Percentiles rank a stretch among this genome's conserved stretches.
phyloP scores from a whole-genome alignment of 352 stramenopile species.

The Globisporangium orthogonon region DNA sequence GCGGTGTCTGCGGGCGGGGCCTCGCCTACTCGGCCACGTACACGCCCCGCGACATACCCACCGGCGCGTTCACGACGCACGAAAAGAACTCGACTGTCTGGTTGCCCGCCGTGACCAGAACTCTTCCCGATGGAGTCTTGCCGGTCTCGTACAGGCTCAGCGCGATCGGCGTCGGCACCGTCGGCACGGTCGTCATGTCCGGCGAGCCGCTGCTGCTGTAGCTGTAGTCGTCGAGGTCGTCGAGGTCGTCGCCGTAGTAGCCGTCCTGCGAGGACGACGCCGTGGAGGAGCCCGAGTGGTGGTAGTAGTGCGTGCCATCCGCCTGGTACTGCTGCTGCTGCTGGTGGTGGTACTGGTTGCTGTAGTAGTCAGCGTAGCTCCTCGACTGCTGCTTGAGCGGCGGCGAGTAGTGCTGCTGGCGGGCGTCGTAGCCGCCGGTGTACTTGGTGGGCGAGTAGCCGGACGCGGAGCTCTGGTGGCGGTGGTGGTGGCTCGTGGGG shows the following conservation, averaged over 20 bases:
- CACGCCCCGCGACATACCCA: conserved; percentile 43
- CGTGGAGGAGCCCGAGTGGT: conserved; percentile 67
- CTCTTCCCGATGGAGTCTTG: conserved; percentile 72
- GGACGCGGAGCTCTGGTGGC: conserved; percentile 12
- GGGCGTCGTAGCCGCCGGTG: conserved; percentile 5
- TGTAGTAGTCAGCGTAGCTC: conserved; percentile 38
- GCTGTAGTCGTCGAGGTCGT: conserved; percentile 64
- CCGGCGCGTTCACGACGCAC: conserved; percentile 64
- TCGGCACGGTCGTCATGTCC: conserved; percentile 76
- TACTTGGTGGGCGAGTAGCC: conserved; percentile 13
- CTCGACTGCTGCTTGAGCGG: conserved; percentile 7
- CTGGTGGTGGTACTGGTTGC: conserved; percentile 25
- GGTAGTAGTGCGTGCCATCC: conserved; percentile 43
- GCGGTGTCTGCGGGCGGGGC: not conserved
- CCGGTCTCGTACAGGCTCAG: conserved; percentile 71
- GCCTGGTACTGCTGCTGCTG: conserved; percentile 46
- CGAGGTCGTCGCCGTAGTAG: conserved; percentile 70
- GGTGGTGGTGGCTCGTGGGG: conserved; percentile 7
- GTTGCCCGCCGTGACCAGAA: conserved; percentile 70
- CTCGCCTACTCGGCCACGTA: conserved; percentile 52
- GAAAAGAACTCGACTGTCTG: conserved; percentile 87
- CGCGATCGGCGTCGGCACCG: conserved; percentile 56
- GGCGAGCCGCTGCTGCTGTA: conserved; percentile 24
- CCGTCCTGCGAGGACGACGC: conserved; percentile 75
- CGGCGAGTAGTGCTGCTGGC: conserved; percentile 13